Evolutionary conservation across 148 eudicot species (phyloP), one percentile per base, ranked within the genome.

Genomic region (Polygonum aviculare): DNA sequence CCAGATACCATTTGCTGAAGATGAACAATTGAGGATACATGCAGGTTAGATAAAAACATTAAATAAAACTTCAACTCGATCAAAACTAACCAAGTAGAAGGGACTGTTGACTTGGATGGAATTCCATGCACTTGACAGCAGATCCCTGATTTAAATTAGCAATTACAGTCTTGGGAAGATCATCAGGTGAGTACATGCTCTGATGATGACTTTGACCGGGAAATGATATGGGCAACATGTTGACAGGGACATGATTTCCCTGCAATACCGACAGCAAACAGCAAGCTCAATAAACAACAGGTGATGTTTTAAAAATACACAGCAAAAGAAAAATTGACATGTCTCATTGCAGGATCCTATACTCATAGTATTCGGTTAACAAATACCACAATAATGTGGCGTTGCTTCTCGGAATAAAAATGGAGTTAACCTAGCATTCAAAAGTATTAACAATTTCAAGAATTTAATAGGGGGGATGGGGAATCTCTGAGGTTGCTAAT

Each of bases 111-210:
- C 39, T 12, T 22, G 96, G 96, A 79, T 91, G 88, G 78, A 91
- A 91, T 86, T 91, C 93, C 85, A 91, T 86, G 87, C 83, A 86
- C 81, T 79, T 91, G 70, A 82, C 84, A 78, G 85, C 78, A 75
- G 93, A 91, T 70, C 96, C 91, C 79, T 86, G 96, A 75, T 74
- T 89, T 69, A 91, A 76, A 78, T 73, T 83, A 33, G 80, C 80
- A 57, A 85, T 82, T 16, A 91, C 87, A 44, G 77, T 85, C 80
- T 85, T 91, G 69, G 93, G 96, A 78, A 88, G 77, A 67, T 88
- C 88, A 62, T 87, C 90, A 72, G 89, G 21, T 59, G 92, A 76
- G 77, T 77, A 71, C 9, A 54, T 33, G 69, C 79, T 12, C 41
- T 77, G 82, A 18, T 57, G 74, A 70, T 83, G 85, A 72, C 82